Conservation (phyloP, 805 yeast species). For the Hanseniaspora jakobsenii region DNA sequence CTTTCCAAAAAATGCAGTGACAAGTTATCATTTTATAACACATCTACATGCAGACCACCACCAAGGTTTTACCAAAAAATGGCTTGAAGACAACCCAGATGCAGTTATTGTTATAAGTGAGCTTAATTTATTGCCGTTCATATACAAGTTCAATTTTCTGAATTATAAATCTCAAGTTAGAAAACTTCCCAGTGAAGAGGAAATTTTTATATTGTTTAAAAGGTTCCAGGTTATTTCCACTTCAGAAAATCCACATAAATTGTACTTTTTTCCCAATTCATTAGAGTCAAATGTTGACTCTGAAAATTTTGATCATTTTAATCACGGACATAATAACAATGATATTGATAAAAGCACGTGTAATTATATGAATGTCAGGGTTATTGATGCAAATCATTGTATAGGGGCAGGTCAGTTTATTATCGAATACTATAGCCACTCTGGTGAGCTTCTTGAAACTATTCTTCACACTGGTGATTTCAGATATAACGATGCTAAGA, state of each 20-base stretch:
- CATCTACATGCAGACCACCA: constrained; percentile 95
- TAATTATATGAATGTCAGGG: constrained; percentile 40
- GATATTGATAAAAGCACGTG: not conserved
- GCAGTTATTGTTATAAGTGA: constrained; percentile 53
- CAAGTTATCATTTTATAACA: constrained; percentile 47
- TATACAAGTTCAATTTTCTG: constrained; percentile 40
- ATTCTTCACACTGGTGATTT: constrained; percentile 89
- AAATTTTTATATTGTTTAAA: constrained; percentile 36
- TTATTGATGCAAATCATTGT: constrained; percentile 86
- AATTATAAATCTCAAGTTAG: constrained; percentile 25
- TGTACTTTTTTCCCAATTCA: not conserved
- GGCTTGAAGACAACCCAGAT: constrained; percentile 45
- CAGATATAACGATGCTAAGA: constrained; percentile 45
- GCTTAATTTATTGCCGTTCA: constrained; percentile 51
- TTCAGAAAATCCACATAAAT: not conserved
- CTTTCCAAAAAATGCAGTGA: constrained; percentile 32
- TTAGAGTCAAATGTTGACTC: too few relatives aligned
- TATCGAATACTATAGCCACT: constrained; percentile 35
- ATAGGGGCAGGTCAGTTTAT: constrained; percentile 86
- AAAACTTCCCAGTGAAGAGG: constrained; percentile 21
- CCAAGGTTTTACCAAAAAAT: constrained; percentile 65
- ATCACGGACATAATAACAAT: too few relatives aligned
- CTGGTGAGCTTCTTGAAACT: constrained; percentile 24
- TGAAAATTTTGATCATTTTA: too few relatives aligned
- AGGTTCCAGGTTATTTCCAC: constrained; percentile 16